These are phyloP conservation scores for Mimosa pudica DNA, from an alignment of 306 rosid species.

Conservation along the genomic window DNA sequence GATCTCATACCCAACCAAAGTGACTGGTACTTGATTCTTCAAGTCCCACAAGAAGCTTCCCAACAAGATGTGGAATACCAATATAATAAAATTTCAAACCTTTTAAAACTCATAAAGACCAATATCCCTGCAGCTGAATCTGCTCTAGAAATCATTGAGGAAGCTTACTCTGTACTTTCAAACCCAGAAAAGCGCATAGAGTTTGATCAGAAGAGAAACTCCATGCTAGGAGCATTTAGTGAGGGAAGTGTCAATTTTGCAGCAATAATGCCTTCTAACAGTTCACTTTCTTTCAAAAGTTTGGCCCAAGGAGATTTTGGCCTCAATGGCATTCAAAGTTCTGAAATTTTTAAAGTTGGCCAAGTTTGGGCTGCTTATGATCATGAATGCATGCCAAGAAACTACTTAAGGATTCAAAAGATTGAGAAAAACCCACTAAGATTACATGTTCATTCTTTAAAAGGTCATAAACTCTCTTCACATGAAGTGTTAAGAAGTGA, in stretches of 20 bases:
- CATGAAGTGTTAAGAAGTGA: neutral
- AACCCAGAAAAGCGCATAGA: constrained; percentile 7
- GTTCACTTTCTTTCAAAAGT: neutral
- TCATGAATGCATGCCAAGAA: constrained; percentile 11
- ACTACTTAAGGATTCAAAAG: neutral
- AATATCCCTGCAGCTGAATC: neutral
- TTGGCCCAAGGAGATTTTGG: neutral
- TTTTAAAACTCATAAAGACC: neutral
- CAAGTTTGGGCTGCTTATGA: constrained; percentile 25
- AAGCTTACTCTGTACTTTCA: constrained; percentile 14
- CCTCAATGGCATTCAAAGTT: neutral
- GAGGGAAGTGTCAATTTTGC: constrained; percentile 3
- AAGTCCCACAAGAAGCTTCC: constrained; percentile 5
- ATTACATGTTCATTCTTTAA: neutral
- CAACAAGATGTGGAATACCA: constrained; percentile 8
- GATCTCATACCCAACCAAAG: neutral
- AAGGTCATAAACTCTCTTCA: neutral
- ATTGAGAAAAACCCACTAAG: neutral
- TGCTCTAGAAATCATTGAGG: constrained; percentile 8
- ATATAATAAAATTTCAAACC: constrained; percentile 2
- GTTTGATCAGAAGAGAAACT: neutral
- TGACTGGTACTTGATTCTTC: constrained; percentile 27
- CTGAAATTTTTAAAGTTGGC: neutral
- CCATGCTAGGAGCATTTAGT: neutral
- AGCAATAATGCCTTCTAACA: neutral